Evolutionary conservation across 768 basidiomycete genomes (phyloP), one percentile per base, ranked within the genome.

Genomic region (Mycena vulgaris): DNA sequence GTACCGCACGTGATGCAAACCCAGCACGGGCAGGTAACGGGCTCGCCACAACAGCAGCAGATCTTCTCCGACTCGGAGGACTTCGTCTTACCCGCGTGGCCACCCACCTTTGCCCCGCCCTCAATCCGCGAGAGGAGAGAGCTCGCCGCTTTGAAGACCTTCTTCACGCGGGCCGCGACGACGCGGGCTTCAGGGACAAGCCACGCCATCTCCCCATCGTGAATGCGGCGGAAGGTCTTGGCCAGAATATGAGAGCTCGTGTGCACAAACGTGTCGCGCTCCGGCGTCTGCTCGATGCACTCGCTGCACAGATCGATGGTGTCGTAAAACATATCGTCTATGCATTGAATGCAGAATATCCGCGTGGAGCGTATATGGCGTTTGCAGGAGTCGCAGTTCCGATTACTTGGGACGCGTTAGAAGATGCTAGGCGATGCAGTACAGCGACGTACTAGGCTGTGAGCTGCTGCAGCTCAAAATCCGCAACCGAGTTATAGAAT

Each of bases 341-440:
- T 72, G 63, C 71, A 72, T 61, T 72, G 62, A 27, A 72, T 57
- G 53, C 71, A 72, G 51, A 68, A 55, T 2, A 52, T 28, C n/a
- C 55, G 27, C 11, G 40, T 40, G 19, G 40, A 58, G 7, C 19
- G 39, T 23, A 72, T 68, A 9, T 40, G n/a, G 19, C 62, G 59
- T 5, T 35, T 3, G 39, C 71, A 72, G 0, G 71, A 68, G n/a
- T 51, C 66, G 28, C 71, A 72, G 3, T 48, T 11, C 13, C 61
- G 63, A 2, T 25, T 37, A 27, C 71, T 68, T 37, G 8, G 28
- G n/a, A 19, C 9, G 11, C 1, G 56, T 57, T 19, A 30, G 45
- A 14, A 49, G 23, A 1, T 21, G 40, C 3, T 2, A 17, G 21
- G 25, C 9, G 1, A 25, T 19, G 27, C 31, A 13, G 21, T n/a